Percentiles rank a stretch among this genome's conserved stretches.
Evolutionary conservation across 768 basidiomycete genomes (phyloP).

Genomic region (Tylopilus plumbeoviolaceoides): DNA sequence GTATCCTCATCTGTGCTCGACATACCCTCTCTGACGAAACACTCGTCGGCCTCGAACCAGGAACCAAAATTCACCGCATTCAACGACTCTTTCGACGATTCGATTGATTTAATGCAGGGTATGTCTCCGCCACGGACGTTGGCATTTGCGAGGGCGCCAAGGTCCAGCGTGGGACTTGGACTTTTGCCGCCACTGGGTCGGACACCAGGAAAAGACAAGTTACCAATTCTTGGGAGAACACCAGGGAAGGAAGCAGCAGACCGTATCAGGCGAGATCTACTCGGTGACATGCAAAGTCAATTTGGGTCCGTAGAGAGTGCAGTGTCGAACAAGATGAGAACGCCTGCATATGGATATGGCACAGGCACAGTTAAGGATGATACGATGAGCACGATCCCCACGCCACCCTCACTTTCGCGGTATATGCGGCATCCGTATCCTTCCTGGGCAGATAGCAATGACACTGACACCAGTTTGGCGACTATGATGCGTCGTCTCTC

Average conservation of each 20-base stretch:
- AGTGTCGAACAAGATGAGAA: conserved; percentile 20
- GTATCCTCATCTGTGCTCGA: conserved; percentile 34
- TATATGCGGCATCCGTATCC: conserved; percentile 46
- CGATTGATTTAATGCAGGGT: conserved; percentile 36
- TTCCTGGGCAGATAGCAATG: conserved; percentile 39
- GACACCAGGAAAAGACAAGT: conserved; percentile 60
- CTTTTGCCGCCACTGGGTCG: conserved; percentile 42
- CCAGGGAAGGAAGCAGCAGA: conserved; percentile 70
- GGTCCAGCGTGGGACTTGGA: conserved; percentile 30
- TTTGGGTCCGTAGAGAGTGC: conserved; percentile 13
- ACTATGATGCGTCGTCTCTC: conserved; percentile 67
- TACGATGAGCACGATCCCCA: conserved; percentile 64
- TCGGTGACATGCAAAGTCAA: conserved; percentile 49
- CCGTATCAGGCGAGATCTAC: conserved; percentile 61
- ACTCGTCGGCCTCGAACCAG: conserved; percentile 38
- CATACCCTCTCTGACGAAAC: conserved; percentile 48
- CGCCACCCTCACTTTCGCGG: conserved; percentile 68
- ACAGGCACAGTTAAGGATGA: conserved; percentile 39
- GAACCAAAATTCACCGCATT: conserved; percentile 34
- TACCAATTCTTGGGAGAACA: conserved; percentile 51
- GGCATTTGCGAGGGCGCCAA: conserved; percentile 43
- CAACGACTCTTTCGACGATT: conserved; percentile 36
- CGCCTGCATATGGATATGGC: conserved; percentile 28
- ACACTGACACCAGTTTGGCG: conserved; percentile 57
- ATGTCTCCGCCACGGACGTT: conserved; percentile 55